Conservation (phyloP, 352 stramenopile species). For the Globisporangium mamillatum region DNA sequence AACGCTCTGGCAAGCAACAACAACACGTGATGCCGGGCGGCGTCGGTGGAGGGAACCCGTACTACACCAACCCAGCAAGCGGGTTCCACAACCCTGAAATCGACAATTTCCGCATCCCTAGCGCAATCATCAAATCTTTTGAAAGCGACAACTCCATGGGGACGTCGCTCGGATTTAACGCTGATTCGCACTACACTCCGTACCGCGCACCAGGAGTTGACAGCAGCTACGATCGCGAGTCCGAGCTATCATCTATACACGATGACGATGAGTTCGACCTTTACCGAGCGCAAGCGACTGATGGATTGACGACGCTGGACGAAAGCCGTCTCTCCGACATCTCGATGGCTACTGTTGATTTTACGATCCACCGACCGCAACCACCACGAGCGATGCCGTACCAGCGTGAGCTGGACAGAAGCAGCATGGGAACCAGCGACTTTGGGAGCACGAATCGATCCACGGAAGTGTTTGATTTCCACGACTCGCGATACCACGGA, state of each 20-base stretch:
- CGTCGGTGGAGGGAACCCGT: slow-evolving; percentile 1
- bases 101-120: slow-evolving; percentile 39
- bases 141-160: slow-evolving; percentile 60
- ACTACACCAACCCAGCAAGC: slow-evolving; percentile 33
- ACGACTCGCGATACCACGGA: slow-evolving; percentile 22
- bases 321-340: slow-evolving; percentile 21
- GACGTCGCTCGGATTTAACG: slow-evolving; percentile 35
- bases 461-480: slow-evolving; percentile 44
- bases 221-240: slow-evolving; percentile 35
- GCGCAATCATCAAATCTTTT: slow-evolving; percentile 36
- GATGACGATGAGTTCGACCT: slow-evolving; percentile 37
- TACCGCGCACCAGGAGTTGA: slow-evolving; percentile 38
- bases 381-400: slow-evolving; percentile 15
- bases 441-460: slow-evolving; percentile 31
- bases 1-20: slow-evolving; percentile 7
- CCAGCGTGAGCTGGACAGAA: slow-evolving; percentile 12
- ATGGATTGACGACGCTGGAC: slow-evolving; percentile 16
- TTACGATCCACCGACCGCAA: slow-evolving; percentile 21
- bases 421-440: slow-evolving; percentile 14
- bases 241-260: slow-evolving; percentile 58
- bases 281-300: slow-evolving; percentile 6
- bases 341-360: slow-evolving; percentile 22
- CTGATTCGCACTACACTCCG: slow-evolving; percentile 25
- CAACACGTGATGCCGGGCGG: not conserved
- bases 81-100: slow-evolving; percentile 32